Evolutionary conservation across 495 filamentous ascomycete species (phyloP).

Genomic region (Penicillium simplicissimum): DNA sequence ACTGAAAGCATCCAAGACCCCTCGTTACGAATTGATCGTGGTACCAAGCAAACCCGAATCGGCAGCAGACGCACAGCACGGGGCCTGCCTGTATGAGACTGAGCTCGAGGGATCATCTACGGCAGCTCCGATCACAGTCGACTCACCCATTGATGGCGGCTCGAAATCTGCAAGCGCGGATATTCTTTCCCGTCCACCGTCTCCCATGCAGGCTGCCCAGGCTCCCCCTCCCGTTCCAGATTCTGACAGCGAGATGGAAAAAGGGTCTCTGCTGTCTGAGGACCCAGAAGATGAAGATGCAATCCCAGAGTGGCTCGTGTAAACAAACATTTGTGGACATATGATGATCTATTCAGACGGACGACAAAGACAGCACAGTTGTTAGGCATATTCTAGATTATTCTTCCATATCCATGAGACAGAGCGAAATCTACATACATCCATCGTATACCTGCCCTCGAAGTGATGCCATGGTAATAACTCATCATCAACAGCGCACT

Average conservation of each 20-base stretch:
- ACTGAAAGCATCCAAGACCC: background rate
- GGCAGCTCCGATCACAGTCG: slow-evolving; percentile 26
- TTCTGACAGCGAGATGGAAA: slow-evolving; percentile 42
- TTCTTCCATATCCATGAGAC: no score
- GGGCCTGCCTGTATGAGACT: background rate
- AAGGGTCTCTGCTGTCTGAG: slow-evolving; percentile 53
- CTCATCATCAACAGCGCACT: background rate
- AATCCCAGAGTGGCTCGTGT: slow-evolving; percentile 64
- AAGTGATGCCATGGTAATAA: no score
- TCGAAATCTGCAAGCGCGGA: slow-evolving; percentile 34
- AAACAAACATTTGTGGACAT: background rate
- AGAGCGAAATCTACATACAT: no score
- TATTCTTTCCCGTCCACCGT: slow-evolving; percentile 21
- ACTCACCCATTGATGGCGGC: slow-evolving; percentile 26
- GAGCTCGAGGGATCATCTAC: slow-evolving; percentile 23
- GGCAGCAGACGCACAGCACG: background rate
- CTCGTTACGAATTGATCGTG: slow-evolving; percentile 40
- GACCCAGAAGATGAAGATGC: slow-evolving; percentile 71
- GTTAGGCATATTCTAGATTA: no score
- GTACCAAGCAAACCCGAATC: slow-evolving; percentile 20
- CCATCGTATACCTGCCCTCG: no score
- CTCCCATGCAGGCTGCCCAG: slow-evolving; percentile 17
- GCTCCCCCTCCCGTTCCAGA: slow-evolving; percentile 17
- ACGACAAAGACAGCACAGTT: background rate
- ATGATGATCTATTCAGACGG: background rate